These are phyloP conservation scores for Aspergillus tanneri DNA, from an alignment of 2,329 filamentous ascomycete genomes.

Conservation along the genomic window DNA sequence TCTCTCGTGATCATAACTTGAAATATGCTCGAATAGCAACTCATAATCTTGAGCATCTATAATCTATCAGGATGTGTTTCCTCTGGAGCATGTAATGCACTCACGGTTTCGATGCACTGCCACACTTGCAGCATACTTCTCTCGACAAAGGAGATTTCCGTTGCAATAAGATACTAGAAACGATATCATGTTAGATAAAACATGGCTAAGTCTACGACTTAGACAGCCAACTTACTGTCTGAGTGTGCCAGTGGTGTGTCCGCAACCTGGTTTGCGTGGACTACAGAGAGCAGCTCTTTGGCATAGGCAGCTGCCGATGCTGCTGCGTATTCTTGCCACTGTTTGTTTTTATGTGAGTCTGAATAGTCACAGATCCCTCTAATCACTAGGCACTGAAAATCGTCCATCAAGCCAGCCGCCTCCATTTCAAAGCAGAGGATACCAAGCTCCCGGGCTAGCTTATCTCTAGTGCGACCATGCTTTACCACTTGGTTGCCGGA, in stretches of 20 bases:
- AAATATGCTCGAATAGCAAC: conserved; percentile 16
- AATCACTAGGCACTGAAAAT: background rate
- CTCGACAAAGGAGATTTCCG: no score
- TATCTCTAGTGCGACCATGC: background rate
- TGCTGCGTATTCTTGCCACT: conserved; percentile 2
- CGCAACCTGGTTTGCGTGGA: background rate
- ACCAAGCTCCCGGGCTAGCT: background rate
- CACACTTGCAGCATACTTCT: no score
- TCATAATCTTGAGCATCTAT: conserved; percentile 7
- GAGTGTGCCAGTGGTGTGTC: background rate
- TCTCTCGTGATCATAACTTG: conserved; percentile 21
- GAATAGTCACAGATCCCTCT: conserved; percentile 2
- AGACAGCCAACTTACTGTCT: no score
- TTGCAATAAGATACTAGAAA: no score
- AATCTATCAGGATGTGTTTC: no score
- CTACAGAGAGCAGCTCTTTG: background rate
- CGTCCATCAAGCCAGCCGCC: conserved; percentile 1
- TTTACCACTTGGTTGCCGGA: background rate
- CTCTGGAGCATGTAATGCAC: no score
- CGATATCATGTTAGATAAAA: no score
- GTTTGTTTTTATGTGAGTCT: background rate
- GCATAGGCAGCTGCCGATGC: background rate
- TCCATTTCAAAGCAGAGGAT: conserved; percentile 4
- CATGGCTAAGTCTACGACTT: no score
- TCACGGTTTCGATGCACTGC: no score